phyloP scores from a whole-genome alignment of 305 asterid genomes.

The Coffea humblotiana region DNA sequence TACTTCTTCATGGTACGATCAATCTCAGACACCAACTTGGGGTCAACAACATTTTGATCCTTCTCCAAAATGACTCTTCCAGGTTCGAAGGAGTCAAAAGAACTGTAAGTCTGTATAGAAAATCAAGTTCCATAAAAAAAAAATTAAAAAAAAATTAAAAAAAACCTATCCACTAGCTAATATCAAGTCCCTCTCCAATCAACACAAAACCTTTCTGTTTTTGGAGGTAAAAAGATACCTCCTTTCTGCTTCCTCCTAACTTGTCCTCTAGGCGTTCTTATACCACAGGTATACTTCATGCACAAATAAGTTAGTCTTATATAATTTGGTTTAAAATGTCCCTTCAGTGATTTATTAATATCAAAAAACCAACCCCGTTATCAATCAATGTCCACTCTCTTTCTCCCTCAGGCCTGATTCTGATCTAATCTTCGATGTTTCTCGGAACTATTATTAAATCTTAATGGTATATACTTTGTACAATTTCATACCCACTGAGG shows the following conservation, averaged over 20 bases:
- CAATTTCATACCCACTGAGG: not conserved
- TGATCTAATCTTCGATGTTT: not conserved
- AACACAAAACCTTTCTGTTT: constrained; percentile 2
- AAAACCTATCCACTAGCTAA: not conserved
- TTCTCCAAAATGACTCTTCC: constrained; percentile 40
- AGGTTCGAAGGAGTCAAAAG: constrained; percentile 35
- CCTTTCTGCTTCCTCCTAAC: not conserved
- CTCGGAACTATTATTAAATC: not conserved
- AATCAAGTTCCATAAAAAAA: not conserved
- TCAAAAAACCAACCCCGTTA: not conserved
- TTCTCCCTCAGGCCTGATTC: not conserved
- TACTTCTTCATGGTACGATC: constrained; percentile 76
- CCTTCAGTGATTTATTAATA: not conserved
- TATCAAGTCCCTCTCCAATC: not conserved
- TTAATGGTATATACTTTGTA: not conserved
- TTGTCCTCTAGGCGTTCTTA: not conserved
- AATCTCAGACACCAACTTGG: constrained; percentile 63
- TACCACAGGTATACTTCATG: not conserved
- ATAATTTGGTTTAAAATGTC: not conserved
- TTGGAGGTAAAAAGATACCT: not conserved
- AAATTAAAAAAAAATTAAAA: not conserved
- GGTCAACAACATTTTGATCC: constrained; percentile 38
- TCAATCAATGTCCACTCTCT: not conserved
- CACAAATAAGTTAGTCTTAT: not conserved
- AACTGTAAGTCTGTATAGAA: constrained; percentile 40